phyloP scores from a whole-genome alignment of 2,329 filamentous ascomycete species.

The Ceratocystis ficicola region DNA sequence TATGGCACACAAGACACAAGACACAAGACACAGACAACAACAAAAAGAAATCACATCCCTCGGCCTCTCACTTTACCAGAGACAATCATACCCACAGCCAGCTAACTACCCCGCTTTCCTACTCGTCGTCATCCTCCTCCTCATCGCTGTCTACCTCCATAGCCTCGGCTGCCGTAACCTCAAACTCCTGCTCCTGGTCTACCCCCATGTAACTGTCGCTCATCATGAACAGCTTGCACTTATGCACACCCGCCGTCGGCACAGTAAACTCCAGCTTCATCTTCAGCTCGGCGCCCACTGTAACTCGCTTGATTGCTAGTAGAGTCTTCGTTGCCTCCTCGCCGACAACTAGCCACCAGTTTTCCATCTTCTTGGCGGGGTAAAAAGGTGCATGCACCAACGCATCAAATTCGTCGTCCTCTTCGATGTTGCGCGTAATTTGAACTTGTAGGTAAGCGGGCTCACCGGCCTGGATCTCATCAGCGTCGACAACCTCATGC shows the following conservation, averaged over 20 bases:
- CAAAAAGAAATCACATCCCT: not conserved
- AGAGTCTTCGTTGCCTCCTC: conserved; percentile 81
- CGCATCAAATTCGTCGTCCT: conserved; percentile 56
- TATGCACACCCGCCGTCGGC: conserved; percentile 68
- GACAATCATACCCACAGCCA: not conserved
- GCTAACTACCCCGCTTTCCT: conserved; percentile 27
- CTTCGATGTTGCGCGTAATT: conserved; percentile 72
- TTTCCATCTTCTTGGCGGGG: conserved; percentile 82
- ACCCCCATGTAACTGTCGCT: conserved; percentile 95
- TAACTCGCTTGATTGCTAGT: conserved; percentile 87
- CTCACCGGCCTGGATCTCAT: conserved; percentile 66
- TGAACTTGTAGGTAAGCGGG: conserved; percentile 73
- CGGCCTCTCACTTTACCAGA: not conserved
- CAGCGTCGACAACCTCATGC: conserved; percentile 71
- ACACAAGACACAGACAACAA: not conserved
- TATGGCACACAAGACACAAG: not conserved
- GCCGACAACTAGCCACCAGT: conserved; percentile 96
- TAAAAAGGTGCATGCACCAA: conserved; percentile 94
- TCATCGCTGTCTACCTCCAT: conserved; percentile 92
- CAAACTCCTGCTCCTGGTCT: conserved; percentile 87
- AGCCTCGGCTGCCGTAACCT: conserved; percentile 72
- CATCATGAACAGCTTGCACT: conserved; percentile 87
- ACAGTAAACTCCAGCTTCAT: conserved; percentile 80
- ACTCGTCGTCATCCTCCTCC: conserved; percentile 41
- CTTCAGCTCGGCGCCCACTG: conserved; percentile 65